These are phyloP conservation scores for Saturnispora dispora DNA, from an alignment of 805 yeast species.

Conservation along the genomic window DNA sequence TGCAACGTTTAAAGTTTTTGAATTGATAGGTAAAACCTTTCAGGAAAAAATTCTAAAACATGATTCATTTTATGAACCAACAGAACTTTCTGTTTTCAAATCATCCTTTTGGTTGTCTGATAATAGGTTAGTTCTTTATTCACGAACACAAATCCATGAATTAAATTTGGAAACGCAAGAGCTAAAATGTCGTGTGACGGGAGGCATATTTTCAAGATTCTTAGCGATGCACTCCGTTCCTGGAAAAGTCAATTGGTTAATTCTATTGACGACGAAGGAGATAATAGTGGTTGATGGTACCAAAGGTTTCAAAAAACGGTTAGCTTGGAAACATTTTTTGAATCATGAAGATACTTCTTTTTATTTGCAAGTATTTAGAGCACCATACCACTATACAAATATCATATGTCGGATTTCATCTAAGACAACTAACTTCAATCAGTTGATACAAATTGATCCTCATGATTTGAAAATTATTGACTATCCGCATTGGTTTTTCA, in stretches of 20 bases:
- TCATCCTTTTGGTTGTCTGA: slow-evolving; percentile 37
- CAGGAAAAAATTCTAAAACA: slow-evolving; percentile 4
- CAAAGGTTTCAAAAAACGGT: slow-evolving; percentile 33
- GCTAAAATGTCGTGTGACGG: slow-evolving; percentile 33
- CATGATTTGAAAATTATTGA: slow-evolving; percentile 14
- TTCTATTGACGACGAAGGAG: slow-evolving; percentile 60
- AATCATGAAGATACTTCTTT: slow-evolving; percentile 47
- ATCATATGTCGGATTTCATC: slow-evolving; percentile 26
- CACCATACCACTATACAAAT: slow-evolving; percentile 6
- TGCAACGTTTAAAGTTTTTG: slow-evolving; percentile 44
- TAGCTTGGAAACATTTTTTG: slow-evolving; percentile 70
- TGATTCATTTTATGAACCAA: slow-evolving; percentile 31
- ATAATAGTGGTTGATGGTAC: slow-evolving; percentile 40
- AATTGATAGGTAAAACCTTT: slow-evolving; percentile 11
- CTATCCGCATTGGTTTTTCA: slow-evolving; percentile 19
- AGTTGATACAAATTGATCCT: slow-evolving; percentile 25
- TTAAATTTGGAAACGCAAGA: slow-evolving; percentile 23
- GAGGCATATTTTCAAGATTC: slow-evolving; percentile 46
- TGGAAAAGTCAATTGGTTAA: slow-evolving; percentile 26
- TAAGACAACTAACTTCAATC: slow-evolving; percentile 19
- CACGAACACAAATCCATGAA: slow-evolving; percentile 36
- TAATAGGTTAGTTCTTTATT: slow-evolving; percentile 27
- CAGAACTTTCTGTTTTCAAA: slow-evolving; percentile 50
- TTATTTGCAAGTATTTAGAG: slow-evolving; percentile 25
- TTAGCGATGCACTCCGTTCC: slow-evolving; percentile 32